A percentile compares a stretch with the other conserved stretches of the same genome.
Conservation (phyloP, 1,284 basidiomycete genomes). For the Entoloma clypeatum region DNA sequence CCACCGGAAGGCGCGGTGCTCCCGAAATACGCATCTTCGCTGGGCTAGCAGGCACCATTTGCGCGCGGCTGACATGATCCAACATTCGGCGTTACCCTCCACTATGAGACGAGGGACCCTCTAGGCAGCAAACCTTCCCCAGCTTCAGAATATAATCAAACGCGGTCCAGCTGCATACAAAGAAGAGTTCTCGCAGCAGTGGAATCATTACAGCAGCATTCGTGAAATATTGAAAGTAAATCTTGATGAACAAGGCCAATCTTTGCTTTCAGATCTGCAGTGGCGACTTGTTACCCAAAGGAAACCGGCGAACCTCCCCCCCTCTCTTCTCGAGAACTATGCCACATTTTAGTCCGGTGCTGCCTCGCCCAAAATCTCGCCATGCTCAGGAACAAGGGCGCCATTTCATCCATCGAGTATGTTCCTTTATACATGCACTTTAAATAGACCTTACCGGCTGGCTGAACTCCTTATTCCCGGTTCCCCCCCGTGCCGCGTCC, state of each 20-base stretch:
- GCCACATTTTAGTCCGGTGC: constrained; percentile 72
- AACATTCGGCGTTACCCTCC: not conserved
- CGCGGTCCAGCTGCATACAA: constrained; percentile 88
- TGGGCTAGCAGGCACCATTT: too few relatives aligned
- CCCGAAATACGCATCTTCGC: too few relatives aligned
- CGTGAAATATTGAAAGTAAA: constrained; percentile 80
- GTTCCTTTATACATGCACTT: too few relatives aligned
- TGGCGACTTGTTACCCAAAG: constrained; percentile 86
- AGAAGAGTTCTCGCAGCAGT: constrained; percentile 98
- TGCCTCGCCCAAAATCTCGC: constrained; percentile 84
- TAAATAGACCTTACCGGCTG: too few relatives aligned
- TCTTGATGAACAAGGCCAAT: constrained; percentile 75
- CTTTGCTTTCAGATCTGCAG: constrained; percentile 79
- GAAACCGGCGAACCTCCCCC: constrained; percentile 81
- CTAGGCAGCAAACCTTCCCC: constrained; percentile 69
- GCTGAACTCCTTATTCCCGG: constrained; percentile 87
- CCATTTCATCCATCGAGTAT: constrained; percentile 89
- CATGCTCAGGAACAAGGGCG: constrained; percentile 89
- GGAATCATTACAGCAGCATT: constrained; percentile 92
- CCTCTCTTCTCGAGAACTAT: constrained; percentile 76
- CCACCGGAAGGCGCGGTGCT: too few relatives aligned
- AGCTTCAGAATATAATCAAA: constrained; percentile 96
- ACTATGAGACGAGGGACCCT: constrained; percentile 58
- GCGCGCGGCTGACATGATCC: constrained; percentile 15
- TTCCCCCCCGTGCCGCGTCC: constrained; percentile 88